Evolutionary conservation across 2,329 filamentous ascomycete species (phyloP).

Genomic region (Dactylonectria macrodidyma): DNA sequence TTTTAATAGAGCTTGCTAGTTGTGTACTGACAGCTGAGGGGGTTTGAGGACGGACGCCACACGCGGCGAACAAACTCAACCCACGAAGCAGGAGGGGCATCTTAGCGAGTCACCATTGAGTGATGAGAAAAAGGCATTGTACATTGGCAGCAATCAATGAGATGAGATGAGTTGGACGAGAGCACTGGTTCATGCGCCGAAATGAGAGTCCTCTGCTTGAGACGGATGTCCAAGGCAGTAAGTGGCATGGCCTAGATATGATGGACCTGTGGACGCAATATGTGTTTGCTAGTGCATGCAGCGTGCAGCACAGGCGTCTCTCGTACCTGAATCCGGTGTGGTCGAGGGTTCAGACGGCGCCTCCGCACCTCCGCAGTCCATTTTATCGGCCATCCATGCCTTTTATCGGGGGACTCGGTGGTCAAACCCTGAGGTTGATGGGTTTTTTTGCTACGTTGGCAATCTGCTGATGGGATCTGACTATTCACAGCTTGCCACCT

Average conservation of each 20-base stretch:
- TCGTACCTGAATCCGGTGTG: conserved; percentile 11
- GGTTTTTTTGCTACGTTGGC: conserved; percentile 20
- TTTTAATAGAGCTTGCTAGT: background rate
- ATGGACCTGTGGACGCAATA: conserved; percentile 2
- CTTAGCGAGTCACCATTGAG: conserved; percentile 15
- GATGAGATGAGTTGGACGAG: conserved; percentile 18
- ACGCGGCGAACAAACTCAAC: conserved; percentile 6
- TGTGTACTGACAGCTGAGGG: conserved; percentile 18
- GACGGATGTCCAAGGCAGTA: background rate
- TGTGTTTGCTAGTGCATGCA: background rate
- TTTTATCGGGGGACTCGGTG: conserved; percentile 7
- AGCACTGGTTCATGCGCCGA: conserved; percentile 40
- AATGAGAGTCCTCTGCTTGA: conserved; percentile 20
- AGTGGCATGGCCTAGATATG: conserved; percentile 4
- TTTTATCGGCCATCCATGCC: conserved; percentile 10
- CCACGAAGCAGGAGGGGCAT: background rate
- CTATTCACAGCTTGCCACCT: conserved; percentile 18
- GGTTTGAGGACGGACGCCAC: conserved; percentile 10
- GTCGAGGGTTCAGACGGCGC: conserved; percentile 5
- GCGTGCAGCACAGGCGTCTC: conserved; percentile 1
- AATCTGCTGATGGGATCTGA: conserved; percentile 13
- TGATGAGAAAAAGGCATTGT: background rate
- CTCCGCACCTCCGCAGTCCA: conserved; percentile 13
- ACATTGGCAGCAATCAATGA: no score
- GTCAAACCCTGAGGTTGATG: conserved; percentile 13